These are phyloP conservation scores for Spencermartinsiella ligniputridi DNA, from an alignment of 1,139 yeast genomes.

Conservation along the genomic window DNA sequence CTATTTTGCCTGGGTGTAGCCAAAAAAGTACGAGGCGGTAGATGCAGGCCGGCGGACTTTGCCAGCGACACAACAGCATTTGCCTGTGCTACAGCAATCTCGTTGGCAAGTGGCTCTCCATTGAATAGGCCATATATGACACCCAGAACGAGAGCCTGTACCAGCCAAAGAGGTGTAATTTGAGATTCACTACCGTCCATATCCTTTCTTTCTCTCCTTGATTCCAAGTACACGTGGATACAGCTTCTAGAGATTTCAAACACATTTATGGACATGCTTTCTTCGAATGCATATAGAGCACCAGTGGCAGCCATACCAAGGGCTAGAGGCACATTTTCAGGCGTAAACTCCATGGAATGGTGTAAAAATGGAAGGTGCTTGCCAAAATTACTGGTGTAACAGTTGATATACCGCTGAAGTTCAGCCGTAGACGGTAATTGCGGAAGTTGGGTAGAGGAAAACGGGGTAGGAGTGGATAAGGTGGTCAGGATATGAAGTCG, in stretches of 20 bases:
- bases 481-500: slow-evolving; percentile 56
- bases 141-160: slow-evolving; percentile 76
- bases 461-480: slow-evolving; percentile 58
- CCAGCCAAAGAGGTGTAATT: slow-evolving; percentile 80
- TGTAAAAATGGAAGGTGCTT: slow-evolving; percentile 82
- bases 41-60: slow-evolving; percentile 68
- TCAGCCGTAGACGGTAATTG: slow-evolving; percentile 71
- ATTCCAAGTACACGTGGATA: slow-evolving; percentile 71
- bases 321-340: slow-evolving; percentile 70
- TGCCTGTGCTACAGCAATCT: slow-evolving; percentile 69
- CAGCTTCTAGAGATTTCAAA: slow-evolving; percentile 77
- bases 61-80: slow-evolving; percentile 75
- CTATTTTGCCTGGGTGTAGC: slow-evolving; percentile 30
- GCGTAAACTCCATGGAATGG: slow-evolving; percentile 54
- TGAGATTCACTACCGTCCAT: slow-evolving; percentile 11
- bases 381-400: slow-evolving; percentile 72
- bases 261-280: slow-evolving; percentile 66
- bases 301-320: slow-evolving; percentile 86
- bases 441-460: slow-evolving; percentile 41
- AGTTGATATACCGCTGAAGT: slow-evolving; percentile 63
- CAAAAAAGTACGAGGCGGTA: slow-evolving; percentile 44
- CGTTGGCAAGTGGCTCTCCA: slow-evolving; percentile 67
- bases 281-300: slow-evolving; percentile 79
- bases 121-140: slow-evolving; percentile 80
- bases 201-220: slow-evolving; percentile 44